A percentile compares a stretch with the other conserved stretches of the same genome.
Evolutionary conservation across 1,284 basidiomycete genomes (phyloP).

Genomic region (Irpex rosettiformis): DNA sequence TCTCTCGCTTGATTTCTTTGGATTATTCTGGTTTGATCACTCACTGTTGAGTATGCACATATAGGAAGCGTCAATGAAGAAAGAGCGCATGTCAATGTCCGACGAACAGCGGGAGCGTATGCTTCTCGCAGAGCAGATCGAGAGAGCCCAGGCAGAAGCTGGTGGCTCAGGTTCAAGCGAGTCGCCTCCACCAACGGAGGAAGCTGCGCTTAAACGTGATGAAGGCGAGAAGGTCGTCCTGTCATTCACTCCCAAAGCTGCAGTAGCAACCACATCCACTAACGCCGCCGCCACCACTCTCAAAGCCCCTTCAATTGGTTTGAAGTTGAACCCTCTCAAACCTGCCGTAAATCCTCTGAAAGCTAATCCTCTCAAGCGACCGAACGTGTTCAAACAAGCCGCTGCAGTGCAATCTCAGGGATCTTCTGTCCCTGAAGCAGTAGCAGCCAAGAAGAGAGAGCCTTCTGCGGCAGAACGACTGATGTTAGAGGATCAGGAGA

Average conservation of each 20-base stretch:
- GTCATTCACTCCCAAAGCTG: slow-evolving; percentile 58
- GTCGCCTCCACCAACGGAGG: slow-evolving; percentile 41
- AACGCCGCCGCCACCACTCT: slow-evolving; percentile 9
- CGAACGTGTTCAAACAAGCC: slow-evolving; percentile 73
- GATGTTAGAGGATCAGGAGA: slow-evolving; percentile 84
- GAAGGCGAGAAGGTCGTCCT: slow-evolving; percentile 75
- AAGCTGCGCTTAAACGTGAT: slow-evolving; percentile 57
- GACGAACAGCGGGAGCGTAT: slow-evolving; percentile 93
- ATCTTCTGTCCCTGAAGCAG: slow-evolving; percentile 17
- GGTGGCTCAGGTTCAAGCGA: slow-evolving; percentile 23
- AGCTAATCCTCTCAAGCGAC: slow-evolving; percentile 46
- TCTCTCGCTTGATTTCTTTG: slow-evolving; percentile 7
- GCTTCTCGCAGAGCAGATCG: slow-evolving; percentile 93
- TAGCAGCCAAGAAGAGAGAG: slow-evolving; percentile 47
- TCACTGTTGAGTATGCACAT: background rate
- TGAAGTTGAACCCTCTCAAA: slow-evolving; percentile 58
- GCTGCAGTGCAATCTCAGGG: slow-evolving; percentile 16
- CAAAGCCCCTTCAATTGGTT: slow-evolving; percentile 34
- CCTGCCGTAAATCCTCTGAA: slow-evolving; percentile 45
- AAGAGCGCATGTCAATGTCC: slow-evolving; percentile 87
- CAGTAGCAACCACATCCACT: slow-evolving; percentile 30
- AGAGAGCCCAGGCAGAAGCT: slow-evolving; percentile 59
- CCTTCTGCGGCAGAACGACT: slow-evolving; percentile 79
- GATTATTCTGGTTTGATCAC: slow-evolving; percentile 1
- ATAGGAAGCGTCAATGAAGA: slow-evolving; percentile 86